Conservation (phyloP, 768 basidiomycete genomes). For the Saitozyma sp. region DNA sequence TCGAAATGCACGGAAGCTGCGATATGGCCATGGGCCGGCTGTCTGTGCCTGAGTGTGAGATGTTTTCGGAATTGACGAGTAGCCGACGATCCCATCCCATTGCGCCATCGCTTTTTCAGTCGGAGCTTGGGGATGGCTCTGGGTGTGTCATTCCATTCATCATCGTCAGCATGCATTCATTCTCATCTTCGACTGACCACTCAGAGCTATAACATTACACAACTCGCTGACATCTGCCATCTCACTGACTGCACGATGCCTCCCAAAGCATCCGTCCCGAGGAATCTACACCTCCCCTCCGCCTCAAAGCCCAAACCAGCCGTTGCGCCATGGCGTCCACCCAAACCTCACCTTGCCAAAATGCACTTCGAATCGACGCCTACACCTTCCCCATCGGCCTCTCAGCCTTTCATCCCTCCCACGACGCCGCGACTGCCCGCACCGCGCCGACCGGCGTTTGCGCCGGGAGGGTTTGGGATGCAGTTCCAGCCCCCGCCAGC, state of each 20-base stretch:
- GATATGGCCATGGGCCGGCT: too few species aligned
- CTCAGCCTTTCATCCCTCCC: slow-evolving; percentile 18
- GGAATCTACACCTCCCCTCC: slow-evolving; percentile 12
- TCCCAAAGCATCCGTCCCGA: slow-evolving; percentile 7
- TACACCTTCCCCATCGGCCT: slow-evolving; percentile 5
- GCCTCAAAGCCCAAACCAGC: not conserved
- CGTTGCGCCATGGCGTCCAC: slow-evolving; percentile 14
- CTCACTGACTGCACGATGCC: slow-evolving; percentile 8
- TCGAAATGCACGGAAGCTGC: too few species aligned
- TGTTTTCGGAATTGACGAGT: too few species aligned
- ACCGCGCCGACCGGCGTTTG: slow-evolving; percentile 34
- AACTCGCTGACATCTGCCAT: not conserved
- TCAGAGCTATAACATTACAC: not conserved
- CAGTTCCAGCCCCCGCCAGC: slow-evolving; percentile 12
- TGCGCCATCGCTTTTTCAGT: too few species aligned
- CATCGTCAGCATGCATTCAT: too few species aligned
- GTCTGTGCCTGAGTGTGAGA: too few species aligned
- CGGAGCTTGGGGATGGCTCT: too few species aligned
- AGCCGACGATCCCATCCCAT: too few species aligned
- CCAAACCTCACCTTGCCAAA: slow-evolving; percentile 26
- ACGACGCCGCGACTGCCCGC: slow-evolving; percentile 34
- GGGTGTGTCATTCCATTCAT: too few species aligned
- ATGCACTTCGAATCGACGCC: slow-evolving; percentile 14
- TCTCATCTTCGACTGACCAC: not conserved
- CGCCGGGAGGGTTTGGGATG: slow-evolving; percentile 41